Evolutionary conservation across 768 basidiomycete genomes (phyloP).

Genomic region (Podaxis sp.): DNA sequence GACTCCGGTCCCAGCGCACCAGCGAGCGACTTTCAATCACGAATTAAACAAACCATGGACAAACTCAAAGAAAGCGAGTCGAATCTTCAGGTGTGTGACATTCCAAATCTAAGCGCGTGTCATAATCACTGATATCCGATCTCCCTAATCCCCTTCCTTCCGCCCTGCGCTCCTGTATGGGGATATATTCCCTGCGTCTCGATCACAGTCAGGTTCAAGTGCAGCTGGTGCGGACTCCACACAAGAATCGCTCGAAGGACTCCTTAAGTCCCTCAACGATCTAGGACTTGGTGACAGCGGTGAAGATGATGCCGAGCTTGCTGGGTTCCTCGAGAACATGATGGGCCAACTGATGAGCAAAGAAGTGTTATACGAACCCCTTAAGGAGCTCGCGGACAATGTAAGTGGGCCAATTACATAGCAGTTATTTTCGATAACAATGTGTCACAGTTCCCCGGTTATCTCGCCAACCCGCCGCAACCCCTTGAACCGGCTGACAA

Average conservation of each 20-base stretch:
- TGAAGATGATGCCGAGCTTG: conserved; percentile 52
- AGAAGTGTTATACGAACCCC: conserved; percentile 81
- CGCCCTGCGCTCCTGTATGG: not conserved
- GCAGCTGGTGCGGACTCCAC: conserved; percentile 19
- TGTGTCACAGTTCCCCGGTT: conserved; percentile 66
- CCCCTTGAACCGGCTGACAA: conserved; percentile 59
- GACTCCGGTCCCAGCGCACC: not conserved
- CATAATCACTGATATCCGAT: conserved; percentile 1
- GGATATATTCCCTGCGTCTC: no score
- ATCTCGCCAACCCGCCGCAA: conserved; percentile 56
- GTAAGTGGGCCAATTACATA: conserved; percentile 34
- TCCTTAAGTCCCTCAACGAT: conserved; percentile 50
- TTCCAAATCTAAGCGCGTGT: not conserved
- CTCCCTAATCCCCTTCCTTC: not conserved
- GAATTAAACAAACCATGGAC: conserved; percentile 70
- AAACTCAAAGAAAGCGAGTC: conserved; percentile 72
- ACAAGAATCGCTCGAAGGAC: conserved; percentile 46
- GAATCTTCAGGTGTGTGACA: conserved; percentile 40
- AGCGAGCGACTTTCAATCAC: conserved; percentile 55
- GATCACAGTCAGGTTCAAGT: conserved; percentile 22
- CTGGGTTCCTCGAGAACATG: conserved; percentile 74
- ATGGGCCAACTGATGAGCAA: conserved; percentile 82
- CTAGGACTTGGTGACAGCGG: conserved; percentile 34
- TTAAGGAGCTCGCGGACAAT: conserved; percentile 76
- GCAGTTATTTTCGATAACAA: not conserved